Base-by-base conservation (phyloP, 768 basidiomycete species). In the Macrocybe gigantea region DNA sequence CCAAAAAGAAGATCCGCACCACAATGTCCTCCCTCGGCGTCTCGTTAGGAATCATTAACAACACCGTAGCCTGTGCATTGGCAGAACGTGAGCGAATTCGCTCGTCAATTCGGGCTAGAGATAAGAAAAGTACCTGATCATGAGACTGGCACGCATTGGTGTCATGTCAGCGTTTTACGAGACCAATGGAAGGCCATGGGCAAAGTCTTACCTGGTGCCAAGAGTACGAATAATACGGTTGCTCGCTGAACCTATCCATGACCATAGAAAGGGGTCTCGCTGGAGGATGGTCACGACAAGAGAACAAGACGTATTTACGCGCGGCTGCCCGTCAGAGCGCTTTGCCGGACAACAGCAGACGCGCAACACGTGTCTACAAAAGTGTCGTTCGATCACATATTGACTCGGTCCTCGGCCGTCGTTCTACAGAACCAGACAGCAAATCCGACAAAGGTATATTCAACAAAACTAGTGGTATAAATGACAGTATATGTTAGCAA, bases 171-270 rank as follows among this genome's bases (percentile, higher is more conserved):
- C 45, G 34, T 34, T 33, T 51, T 54, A 33, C 50, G 46, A 49
- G 57, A 43, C 55, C 52, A 41, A 52, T 53, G 45, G 47, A 13
- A 22, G 45, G 49, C 30, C 49, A 48, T 44, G 44, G 45, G 42
- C 38, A 31, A 12, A 44, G 63, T 33, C 77, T 52, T 58, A 88
- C 88, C 79, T 91, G 88, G 65, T 91, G 89, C 88, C 88, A 91
- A 53, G 88, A 88, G 57, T 91, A 91, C 1, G 74, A 69, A 47
- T 69, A 73, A 52, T 71, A 69, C 12, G 62, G 64, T 29, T 63
- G 57, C 49, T 70, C 67, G 50, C 64, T 70, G 56, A 66, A 68
- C 56, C 60, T 64, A 47, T 67, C 67, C 73, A 73, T 75, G 22
- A 22, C 22, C 22, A 22, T 4, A 22, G 22, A 4, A 22, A 22